A percentile compares a stretch with the other conserved stretches of the same genome.
Evolutionary conservation across 176 grass and related monocot species (phyloP).

Genomic region (Themeda triandra): DNA sequence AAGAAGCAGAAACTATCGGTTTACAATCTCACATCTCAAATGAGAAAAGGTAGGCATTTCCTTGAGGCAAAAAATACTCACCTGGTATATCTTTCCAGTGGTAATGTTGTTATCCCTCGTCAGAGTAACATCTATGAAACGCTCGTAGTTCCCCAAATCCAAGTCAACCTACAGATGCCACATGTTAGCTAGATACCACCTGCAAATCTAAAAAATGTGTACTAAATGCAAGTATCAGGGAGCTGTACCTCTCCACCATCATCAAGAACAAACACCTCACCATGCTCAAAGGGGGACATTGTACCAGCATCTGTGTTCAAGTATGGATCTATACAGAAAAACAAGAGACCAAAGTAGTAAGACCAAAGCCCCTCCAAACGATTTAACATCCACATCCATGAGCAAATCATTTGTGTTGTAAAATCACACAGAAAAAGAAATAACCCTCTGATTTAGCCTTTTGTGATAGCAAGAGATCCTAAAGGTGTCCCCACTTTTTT

Average conservation of each 20-base stretch:
- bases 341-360: neutral
- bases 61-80: neutral
- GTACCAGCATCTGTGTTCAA: slow-evolving; percentile 96
- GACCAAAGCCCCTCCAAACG: neutral
- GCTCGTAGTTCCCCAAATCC: slow-evolving; percentile 96
- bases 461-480: neutral
- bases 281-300: slow-evolving; percentile 97
- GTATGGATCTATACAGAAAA: slow-evolving; percentile 72
- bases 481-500: neutral
- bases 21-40: slow-evolving; percentile 25
- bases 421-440: neutral
- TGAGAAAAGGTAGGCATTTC: slow-evolving; percentile 14
- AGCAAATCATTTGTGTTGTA: neutral
- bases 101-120: slow-evolving; percentile 94
- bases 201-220: neutral
- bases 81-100: slow-evolving; percentile 98
- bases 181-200: slow-evolving; percentile 18
- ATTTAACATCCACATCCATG: neutral
- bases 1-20: slow-evolving; percentile 12
- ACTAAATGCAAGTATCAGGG: slow-evolving; percentile 4
- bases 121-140: slow-evolving; percentile 90
- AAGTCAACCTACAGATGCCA: slow-evolving; percentile 67
- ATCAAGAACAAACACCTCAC: slow-evolving; percentile 98
- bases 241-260: slow-evolving; percentile 82
- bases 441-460: neutral